Percentiles rank a stretch among this genome's conserved stretches.
These are phyloP conservation scores for Brassica cretica DNA, from an alignment of 345 rosid species.

Conservation along the genomic window DNA sequence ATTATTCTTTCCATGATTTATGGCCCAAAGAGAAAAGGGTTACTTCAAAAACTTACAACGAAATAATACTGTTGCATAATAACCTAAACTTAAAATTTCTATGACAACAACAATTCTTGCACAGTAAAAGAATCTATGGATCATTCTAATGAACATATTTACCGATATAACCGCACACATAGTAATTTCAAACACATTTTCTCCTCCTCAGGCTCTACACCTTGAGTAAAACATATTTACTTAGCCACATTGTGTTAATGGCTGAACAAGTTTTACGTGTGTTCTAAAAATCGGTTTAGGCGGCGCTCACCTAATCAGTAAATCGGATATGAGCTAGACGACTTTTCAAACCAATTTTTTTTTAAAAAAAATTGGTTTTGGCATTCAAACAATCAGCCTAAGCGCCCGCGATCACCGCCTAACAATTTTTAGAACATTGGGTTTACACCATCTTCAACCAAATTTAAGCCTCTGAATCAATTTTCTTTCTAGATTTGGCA, in stretches of 20 bases:
- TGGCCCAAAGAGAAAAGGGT: neutral
- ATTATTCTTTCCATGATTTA: neutral
- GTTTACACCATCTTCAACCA: neutral
- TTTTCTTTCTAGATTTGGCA: neutral
- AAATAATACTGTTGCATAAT: constrained; percentile 1
- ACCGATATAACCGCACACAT: neutral
- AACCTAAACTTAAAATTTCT: constrained; percentile 13
- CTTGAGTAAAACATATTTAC: neutral
- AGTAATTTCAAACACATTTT: neutral
- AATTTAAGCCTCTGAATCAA: no score
- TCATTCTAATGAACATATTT: constrained; percentile 16
- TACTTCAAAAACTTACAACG: neutral
- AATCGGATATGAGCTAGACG: no score
- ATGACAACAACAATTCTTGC: constrained; percentile 8
- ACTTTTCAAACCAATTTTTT: no score
- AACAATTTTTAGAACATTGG: no score
- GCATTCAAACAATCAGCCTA: no score
- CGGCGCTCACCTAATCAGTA: no score
- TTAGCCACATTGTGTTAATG: neutral
- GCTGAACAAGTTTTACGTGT: neutral
- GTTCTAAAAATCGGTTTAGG: no score
- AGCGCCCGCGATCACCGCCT: no score
- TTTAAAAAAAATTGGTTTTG: no score
- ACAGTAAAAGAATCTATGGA: constrained; percentile 9
- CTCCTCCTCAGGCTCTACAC: neutral